Evolutionary conservation across 768 basidiomycete species (phyloP).

Genomic region (Lactifluus volemus): DNA sequence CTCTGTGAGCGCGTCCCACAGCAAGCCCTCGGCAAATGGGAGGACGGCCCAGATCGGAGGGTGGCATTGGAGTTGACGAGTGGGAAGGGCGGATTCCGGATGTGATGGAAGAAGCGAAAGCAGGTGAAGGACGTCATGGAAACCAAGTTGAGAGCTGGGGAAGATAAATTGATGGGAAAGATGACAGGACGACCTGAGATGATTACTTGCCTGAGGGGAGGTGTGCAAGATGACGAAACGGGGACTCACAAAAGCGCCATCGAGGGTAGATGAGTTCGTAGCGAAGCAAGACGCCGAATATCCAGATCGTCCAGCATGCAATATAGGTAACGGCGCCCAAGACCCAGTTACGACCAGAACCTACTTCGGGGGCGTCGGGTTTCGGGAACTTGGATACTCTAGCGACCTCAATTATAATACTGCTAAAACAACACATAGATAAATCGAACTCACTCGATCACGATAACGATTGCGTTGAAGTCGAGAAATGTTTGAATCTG

Average conservation of each 20-base stretch:
- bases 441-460: no score
- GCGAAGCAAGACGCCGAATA: constrained; percentile 42
- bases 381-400: no score
- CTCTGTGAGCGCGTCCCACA: constrained; percentile 11
- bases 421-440: no score
- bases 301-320: constrained; percentile 52
- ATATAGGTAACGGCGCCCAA: constrained; percentile 66
- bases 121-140: no score
- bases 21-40: constrained; percentile 17
- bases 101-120: no score
- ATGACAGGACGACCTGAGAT: constrained; percentile 5
- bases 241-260: constrained; percentile 70
- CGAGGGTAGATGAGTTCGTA: constrained; percentile 69
- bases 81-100: constrained; percentile 54
- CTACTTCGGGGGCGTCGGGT: no score
- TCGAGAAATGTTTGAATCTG: constrained; percentile 80
- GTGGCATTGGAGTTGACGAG: constrained; percentile 29
- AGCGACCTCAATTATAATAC: constrained; percentile 32
- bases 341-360: no score
- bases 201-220: no score
- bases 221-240: not conserved
- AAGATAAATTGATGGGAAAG: constrained; percentile 71
- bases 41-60: constrained; percentile 21
- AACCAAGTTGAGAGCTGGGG: constrained; percentile 52
- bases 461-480: constrained; percentile 48